Evolutionary conservation across 1,139 yeast genomes (phyloP).

Genomic region (Lodderomyces metapsilosis): DNA sequence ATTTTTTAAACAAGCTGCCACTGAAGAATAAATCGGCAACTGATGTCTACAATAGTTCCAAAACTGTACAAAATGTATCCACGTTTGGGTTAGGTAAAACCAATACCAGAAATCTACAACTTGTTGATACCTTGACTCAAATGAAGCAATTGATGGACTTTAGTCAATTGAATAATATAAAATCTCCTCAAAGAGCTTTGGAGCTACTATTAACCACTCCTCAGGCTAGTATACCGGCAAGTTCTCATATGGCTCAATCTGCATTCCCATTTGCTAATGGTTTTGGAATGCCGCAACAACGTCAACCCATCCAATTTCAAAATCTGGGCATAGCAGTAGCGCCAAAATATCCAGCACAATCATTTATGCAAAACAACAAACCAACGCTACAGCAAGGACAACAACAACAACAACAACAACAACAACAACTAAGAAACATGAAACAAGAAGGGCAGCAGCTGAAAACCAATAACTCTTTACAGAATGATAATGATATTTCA

Average conservation of each 20-base stretch:
- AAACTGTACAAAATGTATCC: slow-evolving; percentile 23
- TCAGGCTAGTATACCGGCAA: slow-evolving; percentile 18
- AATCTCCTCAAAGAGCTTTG: slow-evolving; percentile 60
- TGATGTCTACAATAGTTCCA: slow-evolving; percentile 22
- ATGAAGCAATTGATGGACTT: slow-evolving; percentile 64
- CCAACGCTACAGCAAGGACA: slow-evolving; percentile 2
- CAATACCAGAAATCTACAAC: slow-evolving; percentile 68
- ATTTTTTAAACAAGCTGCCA: neutral
- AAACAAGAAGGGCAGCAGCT: neutral
- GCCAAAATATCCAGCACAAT: slow-evolving; percentile 10
- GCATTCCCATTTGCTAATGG: slow-evolving; percentile 4
- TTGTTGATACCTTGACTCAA: slow-evolving; percentile 74
- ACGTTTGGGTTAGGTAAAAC: slow-evolving; percentile 63
- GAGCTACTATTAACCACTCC: slow-evolving; percentile 42
- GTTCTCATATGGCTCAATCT: slow-evolving; percentile 16
- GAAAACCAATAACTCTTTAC: neutral
- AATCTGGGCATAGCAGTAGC: slow-evolving; percentile 3
- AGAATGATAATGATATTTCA: slow-evolving; percentile 9
- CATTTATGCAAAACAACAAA: slow-evolving; percentile 4
- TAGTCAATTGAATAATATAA: slow-evolving; percentile 40
- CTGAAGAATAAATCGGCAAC: slow-evolving; percentile 23
- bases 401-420: neutral
- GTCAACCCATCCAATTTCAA: slow-evolving; percentile 9
- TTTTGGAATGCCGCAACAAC: slow-evolving; percentile 5
- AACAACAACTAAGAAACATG: neutral